phyloP scores from a whole-genome alignment of 768 basidiomycete genomes.

The Pleurotus platypus region DNA sequence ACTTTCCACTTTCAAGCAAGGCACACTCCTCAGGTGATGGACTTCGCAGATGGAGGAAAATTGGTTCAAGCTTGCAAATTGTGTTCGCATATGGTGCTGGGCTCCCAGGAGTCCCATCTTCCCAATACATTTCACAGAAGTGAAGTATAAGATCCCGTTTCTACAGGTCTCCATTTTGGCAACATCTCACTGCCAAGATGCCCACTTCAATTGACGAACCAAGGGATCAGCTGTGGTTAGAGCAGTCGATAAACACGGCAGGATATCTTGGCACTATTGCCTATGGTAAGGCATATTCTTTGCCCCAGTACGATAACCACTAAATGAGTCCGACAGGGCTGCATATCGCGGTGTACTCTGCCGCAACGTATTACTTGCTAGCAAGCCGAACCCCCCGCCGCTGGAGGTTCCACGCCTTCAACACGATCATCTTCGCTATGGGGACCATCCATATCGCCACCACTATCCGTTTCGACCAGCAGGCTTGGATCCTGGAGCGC shows the following conservation, averaged over 20 bases:
- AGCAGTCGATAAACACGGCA: background rate
- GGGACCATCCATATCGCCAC: conserved; percentile 4
- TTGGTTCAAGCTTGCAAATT: too few species aligned
- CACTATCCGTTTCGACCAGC: background rate
- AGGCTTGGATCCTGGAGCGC: background rate
- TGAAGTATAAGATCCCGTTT: too few species aligned
- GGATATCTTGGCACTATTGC: background rate
- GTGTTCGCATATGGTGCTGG: too few species aligned
- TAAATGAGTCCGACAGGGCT: background rate
- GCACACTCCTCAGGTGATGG: too few species aligned
- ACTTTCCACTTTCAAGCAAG: too few species aligned
- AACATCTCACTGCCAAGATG: too few species aligned
- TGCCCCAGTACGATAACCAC: background rate
- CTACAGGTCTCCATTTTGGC: too few species aligned
- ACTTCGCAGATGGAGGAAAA: too few species aligned
- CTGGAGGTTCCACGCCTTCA: background rate
- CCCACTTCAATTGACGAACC: too few species aligned
- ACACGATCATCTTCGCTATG: background rate
- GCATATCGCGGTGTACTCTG: conserved; percentile 1
- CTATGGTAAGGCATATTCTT: background rate
- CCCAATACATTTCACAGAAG: too few species aligned
- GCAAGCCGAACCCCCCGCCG: background rate
- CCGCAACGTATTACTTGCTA: background rate
- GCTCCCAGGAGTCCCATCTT: too few species aligned
- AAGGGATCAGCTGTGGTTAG: background rate